Evolutionary conservation across 2,329 filamentous ascomycete species (phyloP), one percentile per base, ranked within the genome.

Genomic region (Trichoderma endophyticum): DNA sequence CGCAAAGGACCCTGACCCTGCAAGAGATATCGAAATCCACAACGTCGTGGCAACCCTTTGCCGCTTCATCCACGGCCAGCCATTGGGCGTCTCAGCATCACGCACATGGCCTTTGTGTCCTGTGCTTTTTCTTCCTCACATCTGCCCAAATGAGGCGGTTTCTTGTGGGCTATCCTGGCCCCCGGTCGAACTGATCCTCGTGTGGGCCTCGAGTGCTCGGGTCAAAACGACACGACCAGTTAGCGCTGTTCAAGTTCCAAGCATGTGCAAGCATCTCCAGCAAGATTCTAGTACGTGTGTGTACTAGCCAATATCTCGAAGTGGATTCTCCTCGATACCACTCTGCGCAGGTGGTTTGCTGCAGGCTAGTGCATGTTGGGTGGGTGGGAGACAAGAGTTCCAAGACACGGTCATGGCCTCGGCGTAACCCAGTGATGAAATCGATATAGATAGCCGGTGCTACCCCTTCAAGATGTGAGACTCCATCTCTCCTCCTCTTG

Each of bases 401-500:
- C 30, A 26, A 62, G 56, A 28, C 66, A 51, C 43, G 43, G 43
- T 21, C 43, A n/a, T 51, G 18, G 48, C 30, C 32, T n/a, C 28
- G 57, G 57, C 57, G 57, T 51, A 51, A 36, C 67, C 39, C 57
- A 2, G 67, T 32, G 67, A 70, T 61, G 36, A 59, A 36, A 21
- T 59, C 36, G 56, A 61, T 70, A 62, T 62, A 43, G 60, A 70
- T 70, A 70, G 67, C 57, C 67, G 67, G 30, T 70, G 57, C n/a
- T 59, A 70, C 67, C 67, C 67, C 67, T 61, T 67, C 64, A 21
- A 15, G 24, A 39, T 48, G 15, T 39, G 54, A 57, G 18, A 26
- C 26, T 21, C 36, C 24, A 59, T 11, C 24, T 67, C 24, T 67
- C 24, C 24, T 62, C 43, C 24, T 51, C 28, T 54, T 54, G 48